These are phyloP conservation scores for Exophiala spinifera DNA, from an alignment of 2,329 filamentous ascomycete species.

Conservation along the genomic window DNA sequence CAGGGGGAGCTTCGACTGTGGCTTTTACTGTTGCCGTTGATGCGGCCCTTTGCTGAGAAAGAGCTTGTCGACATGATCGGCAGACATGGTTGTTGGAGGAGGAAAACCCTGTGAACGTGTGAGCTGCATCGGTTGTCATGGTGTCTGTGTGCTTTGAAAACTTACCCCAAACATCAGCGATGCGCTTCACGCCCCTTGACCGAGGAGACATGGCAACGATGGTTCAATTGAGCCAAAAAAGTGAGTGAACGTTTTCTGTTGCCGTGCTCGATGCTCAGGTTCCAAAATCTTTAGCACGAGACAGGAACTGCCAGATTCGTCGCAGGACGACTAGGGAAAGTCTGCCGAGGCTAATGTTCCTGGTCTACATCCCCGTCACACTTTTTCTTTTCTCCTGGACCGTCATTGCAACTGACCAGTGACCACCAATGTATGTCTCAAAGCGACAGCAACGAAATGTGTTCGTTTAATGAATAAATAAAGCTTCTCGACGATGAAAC, in stretches of 20 bases:
- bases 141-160: neutral
- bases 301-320: neutral
- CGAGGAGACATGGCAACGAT: conserved; percentile 23
- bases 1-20: conserved; percentile 10
- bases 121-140: conserved; percentile 7
- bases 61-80: conserved; percentile 25
- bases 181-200: conserved; percentile 25
- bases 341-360: neutral
- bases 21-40: conserved; percentile 22
- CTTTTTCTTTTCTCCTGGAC: neutral
- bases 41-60: conserved; percentile 22
- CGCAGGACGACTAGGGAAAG: neutral
- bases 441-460: neutral
- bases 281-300: neutral
- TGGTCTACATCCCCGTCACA: neutral
- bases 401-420: too few relatives aligned
- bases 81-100: conserved; percentile 24
- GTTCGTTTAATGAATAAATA: too few relatives aligned
- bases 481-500: too few relatives aligned
- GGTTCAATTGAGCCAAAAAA: neutral
- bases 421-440: neutral
- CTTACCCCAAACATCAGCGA: conserved; percentile 22
- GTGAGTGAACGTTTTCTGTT: neutral
- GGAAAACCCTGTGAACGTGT: conserved; percentile 16
- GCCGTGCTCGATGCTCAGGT: neutral